Percentiles rank a stretch among this genome's conserved stretches.
Evolutionary conservation across 2,329 filamentous ascomycete species (phyloP).

Genomic region (Exophiala sideris): DNA sequence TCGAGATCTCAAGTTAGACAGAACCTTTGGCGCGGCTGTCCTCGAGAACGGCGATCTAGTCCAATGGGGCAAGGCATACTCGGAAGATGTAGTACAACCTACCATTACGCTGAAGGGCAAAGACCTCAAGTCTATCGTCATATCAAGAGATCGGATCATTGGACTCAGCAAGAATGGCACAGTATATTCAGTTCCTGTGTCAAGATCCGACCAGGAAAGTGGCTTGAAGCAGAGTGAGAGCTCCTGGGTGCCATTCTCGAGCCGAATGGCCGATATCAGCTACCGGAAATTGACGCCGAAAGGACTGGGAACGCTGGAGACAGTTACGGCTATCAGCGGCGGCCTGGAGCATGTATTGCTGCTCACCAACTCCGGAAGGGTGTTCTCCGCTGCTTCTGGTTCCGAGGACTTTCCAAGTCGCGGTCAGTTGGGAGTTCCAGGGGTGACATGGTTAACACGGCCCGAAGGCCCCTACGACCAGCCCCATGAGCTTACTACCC

Average conservation of each 20-base stretch:
- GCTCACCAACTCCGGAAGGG: constrained; percentile 76
- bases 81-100: constrained; percentile 61
- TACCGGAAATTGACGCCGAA: constrained; percentile 70
- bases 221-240: constrained; percentile 63
- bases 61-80: constrained; percentile 84
- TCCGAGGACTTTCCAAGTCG: constrained; percentile 72
- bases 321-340: constrained; percentile 67
- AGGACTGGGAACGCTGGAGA: constrained; percentile 66
- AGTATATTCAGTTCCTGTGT: constrained; percentile 81
- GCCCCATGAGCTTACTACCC: constrained; percentile 70
- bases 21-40: constrained; percentile 79
- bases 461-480: constrained; percentile 76
- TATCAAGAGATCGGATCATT: constrained; percentile 80
- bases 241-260: constrained; percentile 75
- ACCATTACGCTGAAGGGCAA: constrained; percentile 74
- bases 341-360: constrained; percentile 85
- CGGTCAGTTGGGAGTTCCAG: constrained; percentile 84
- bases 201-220: constrained; percentile 65
- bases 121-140: constrained; percentile 68
- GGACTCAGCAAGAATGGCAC: constrained; percentile 70
- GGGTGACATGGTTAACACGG: constrained; percentile 73
- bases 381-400: constrained; percentile 85
- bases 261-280: constrained; percentile 55
- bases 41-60: constrained; percentile 83
- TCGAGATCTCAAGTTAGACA: constrained; percentile 80